These are phyloP conservation scores for Xerocomellus amylosporus DNA, from an alignment of 768 basidiomycete species.

Conservation along the genomic window DNA sequence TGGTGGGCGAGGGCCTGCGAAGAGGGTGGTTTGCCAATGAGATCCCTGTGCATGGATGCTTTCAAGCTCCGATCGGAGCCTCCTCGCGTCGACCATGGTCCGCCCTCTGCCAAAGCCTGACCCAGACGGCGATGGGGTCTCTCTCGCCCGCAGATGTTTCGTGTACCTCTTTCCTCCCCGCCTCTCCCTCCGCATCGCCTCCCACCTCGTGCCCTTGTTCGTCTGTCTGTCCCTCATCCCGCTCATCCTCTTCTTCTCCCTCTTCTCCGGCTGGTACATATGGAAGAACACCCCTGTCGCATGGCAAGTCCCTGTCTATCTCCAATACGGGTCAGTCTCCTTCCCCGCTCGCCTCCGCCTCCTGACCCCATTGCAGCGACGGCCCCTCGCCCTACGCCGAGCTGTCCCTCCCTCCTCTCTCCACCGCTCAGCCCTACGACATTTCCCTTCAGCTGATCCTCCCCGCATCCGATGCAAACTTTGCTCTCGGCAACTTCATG, in stretches of 20 bases:
- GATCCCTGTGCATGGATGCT: constrained; percentile 17
- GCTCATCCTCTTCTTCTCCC: constrained; percentile 55
- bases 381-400: constrained; percentile 63
- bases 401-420: constrained; percentile 47
- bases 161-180: constrained; percentile 9
- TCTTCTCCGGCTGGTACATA: constrained; percentile 68
- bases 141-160: neutral
- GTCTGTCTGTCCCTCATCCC: constrained; percentile 65
- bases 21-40: constrained; percentile 54
- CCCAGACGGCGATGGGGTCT: constrained; percentile 9
- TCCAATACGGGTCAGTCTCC: constrained; percentile 75
- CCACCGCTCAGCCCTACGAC: constrained; percentile 68
- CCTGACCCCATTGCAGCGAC: constrained; percentile 45
- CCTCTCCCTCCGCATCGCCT: constrained; percentile 39
- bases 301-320: constrained; percentile 66
- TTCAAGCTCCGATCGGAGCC: constrained; percentile 24
- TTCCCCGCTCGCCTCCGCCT: neutral
- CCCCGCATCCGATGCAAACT: constrained; percentile 64
- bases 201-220: constrained; percentile 62
- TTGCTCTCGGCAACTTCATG: constrained; percentile 86
- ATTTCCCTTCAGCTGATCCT: constrained; percentile 64
- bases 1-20: constrained; percentile 44
- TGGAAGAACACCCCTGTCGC: constrained; percentile 69
- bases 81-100: constrained; percentile 19
- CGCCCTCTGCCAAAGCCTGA: constrained; percentile 22